A percentile compares a stretch with the other conserved stretches of the same genome.
These are phyloP conservation scores for Castanopsis chinensis DNA, from an alignment of 306 rosid species.

Conservation along the genomic window DNA sequence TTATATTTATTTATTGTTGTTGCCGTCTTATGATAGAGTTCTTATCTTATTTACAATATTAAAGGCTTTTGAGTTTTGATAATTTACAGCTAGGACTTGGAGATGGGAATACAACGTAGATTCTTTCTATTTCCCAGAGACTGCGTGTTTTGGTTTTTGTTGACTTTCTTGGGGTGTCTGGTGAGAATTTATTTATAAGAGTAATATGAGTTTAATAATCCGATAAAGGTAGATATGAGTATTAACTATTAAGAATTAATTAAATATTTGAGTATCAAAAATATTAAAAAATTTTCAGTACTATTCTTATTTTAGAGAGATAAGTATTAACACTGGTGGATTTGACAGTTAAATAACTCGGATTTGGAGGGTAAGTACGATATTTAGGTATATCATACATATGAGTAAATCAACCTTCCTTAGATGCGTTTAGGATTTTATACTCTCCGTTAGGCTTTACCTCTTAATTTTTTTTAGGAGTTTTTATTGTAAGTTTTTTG, in stretches of 20 bases:
- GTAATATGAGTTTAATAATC: neutral
- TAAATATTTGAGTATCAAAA: too few relatives aligned
- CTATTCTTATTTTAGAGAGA: neutral
- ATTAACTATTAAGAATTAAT: too few relatives aligned
- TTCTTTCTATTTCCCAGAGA: neutral
- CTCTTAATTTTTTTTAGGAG: too few relatives aligned
- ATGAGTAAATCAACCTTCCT: neutral
- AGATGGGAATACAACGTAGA: neutral
- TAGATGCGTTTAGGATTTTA: neutral
- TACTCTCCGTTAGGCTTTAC: too few relatives aligned
- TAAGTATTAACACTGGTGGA: neutral
- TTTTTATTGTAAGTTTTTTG: too few relatives aligned
- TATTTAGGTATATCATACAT: neutral
- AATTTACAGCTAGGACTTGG: slow-evolving; percentile 30
- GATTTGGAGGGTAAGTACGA: neutral
- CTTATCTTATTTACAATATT: too few relatives aligned
- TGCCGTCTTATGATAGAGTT: neutral
- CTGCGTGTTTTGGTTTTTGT: neutral
- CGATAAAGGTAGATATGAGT: neutral
- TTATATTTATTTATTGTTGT: neutral
- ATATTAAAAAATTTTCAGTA: neutral
- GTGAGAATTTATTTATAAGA: too few relatives aligned
- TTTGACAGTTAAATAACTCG: neutral
- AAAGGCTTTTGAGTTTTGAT: neutral
- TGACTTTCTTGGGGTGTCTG: neutral